Base-by-base conservation (phyloP, 1,284 basidiomycete species). In the Porodaedalea pini region DNA sequence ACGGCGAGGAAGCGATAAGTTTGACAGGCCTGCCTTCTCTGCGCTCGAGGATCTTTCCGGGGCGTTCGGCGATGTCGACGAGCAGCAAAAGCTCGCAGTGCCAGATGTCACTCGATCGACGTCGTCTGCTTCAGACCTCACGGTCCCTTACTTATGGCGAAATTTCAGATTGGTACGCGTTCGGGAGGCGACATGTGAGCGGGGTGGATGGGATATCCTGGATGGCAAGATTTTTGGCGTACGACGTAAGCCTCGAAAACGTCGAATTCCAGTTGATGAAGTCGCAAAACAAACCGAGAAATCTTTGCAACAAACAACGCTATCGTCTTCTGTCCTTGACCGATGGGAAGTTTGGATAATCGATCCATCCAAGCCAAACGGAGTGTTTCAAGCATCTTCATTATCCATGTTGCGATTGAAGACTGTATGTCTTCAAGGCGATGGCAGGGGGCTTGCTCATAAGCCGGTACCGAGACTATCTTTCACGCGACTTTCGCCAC, bases 341-440 rank as follows among this genome's bases (percentile, higher is more conserved):
- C 75, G 89, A 56, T 92, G 89, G 90, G 88, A 92, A 64, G 66
- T 88, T 31, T 92, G 89, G 89, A 78, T 75, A 37, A 86, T 87
- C 65, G 85, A 91, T 64, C 80, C 82, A 3, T 69, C 75, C 3
- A 70, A 74, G 17, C 70, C 76, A 41, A 57, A 63, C 52, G 44
- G 49, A 10, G 67, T 68, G 27, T 58, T 85, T 51, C 78, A 78
- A 54, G 76, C 75, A 15, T 83, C 82, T 2, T 57, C 79, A 5
- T 68, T 90, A 39, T 74, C 77, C 64, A 66, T 52, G 62, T 59
- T 19, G 58, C 37, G 36, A 10, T 29, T 57, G 15, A 41, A 21
- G 60, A 63, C 62, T 55, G 45, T 57, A 56, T 50, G 36, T 57
- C 55, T 32, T 34, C 55, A 19, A 57, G 52, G 10, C 32, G 34